These are phyloP conservation scores for Ustilago bromivora DNA, from an alignment of 1,284 basidiomycete genomes.

Conservation along the genomic window DNA sequence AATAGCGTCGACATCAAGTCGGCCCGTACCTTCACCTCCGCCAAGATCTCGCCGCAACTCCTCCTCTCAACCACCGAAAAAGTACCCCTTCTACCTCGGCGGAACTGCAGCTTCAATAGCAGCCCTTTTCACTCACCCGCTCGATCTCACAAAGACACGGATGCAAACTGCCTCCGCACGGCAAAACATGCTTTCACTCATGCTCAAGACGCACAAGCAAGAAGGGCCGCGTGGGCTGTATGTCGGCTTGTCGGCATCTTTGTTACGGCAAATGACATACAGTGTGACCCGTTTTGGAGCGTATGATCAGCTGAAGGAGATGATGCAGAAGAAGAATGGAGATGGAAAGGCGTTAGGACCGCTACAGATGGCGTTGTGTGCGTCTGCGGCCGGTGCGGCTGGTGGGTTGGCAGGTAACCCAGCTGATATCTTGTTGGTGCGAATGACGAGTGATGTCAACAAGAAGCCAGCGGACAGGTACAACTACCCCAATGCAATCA, in stretches of 20 bases:
- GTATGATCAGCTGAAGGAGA: conserved; percentile 64
- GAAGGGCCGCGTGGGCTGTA: conserved; percentile 63
- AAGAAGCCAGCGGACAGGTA: conserved; percentile 60
- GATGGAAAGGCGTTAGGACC: conserved; percentile 39
- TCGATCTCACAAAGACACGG: conserved; percentile 69
- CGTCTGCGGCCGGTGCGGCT: conserved; percentile 60
- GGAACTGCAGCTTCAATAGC: conserved; percentile 66
- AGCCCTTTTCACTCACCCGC: conserved; percentile 68
- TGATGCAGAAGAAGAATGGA: conserved; percentile 20
- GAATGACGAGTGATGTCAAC: conserved; percentile 71
- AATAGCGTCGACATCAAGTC: conserved; percentile 6
- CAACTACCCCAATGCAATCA: conserved; percentile 70
- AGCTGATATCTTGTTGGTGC: conserved; percentile 73
- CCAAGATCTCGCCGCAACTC: conserved; percentile 12
- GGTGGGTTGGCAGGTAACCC: conserved; percentile 66
- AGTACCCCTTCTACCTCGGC: conserved; percentile 67
- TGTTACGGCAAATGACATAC: conserved; percentile 68
- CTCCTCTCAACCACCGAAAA: conserved; percentile 8
- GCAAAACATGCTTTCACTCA: conserved; percentile 49
- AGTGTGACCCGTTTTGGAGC: conserved; percentile 65
- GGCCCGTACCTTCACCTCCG: neutral
- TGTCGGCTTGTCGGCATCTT: conserved; percentile 63
- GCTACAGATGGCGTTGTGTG: conserved; percentile 58
- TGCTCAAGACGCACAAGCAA: conserved; percentile 50
- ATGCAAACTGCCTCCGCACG: conserved; percentile 68